These are phyloP conservation scores for Mucor lusitanicus DNA, from an alignment of 371 early-diverging fungal genomes.

Conservation along the genomic window DNA sequence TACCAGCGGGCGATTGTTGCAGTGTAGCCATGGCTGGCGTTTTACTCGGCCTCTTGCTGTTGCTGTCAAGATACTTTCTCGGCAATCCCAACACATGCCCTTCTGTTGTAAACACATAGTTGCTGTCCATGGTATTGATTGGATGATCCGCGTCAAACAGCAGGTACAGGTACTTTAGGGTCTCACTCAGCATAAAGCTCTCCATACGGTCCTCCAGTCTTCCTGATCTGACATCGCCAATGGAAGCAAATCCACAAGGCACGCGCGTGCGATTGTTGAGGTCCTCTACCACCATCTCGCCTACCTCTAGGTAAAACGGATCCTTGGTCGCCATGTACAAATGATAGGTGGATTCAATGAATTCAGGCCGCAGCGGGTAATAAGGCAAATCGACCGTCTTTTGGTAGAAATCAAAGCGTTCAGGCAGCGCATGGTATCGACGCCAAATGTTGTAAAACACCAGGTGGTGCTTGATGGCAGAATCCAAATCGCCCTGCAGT, in stretches of 20 bases:
- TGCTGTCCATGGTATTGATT: conserved; percentile 68
- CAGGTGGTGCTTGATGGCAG: conserved; percentile 80
- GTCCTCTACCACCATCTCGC: conserved; percentile 83
- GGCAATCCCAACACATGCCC: conserved; percentile 70
- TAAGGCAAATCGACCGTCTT: conserved; percentile 63
- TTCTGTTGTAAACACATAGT: conserved; percentile 90
- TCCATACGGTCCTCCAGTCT: conserved; percentile 89
- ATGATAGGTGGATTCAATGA: conserved; percentile 92
- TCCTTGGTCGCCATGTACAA: conserved; percentile 89
- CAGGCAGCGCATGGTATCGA: conserved; percentile 83
- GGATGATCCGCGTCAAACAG: conserved; percentile 54
- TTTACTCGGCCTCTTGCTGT: neutral
- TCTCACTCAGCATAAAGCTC: conserved; percentile 93
- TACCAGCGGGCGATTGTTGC: conserved; percentile 8
- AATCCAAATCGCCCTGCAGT: conserved; percentile 77
- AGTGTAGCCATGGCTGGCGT: neutral
- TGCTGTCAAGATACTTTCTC: conserved; percentile 12
- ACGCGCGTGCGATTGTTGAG: conserved; percentile 72
- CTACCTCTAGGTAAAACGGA: conserved; percentile 89
- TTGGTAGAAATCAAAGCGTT: conserved; percentile 76
- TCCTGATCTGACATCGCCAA: conserved; percentile 68
- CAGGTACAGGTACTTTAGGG: conserved; percentile 91
- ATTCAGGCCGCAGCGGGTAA: conserved; percentile 93
- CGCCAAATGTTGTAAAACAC: conserved; percentile 87
- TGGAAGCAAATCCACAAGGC: conserved; percentile 83